phyloP scores from a whole-genome alignment of 1,284 basidiomycete species.

The Ceratorhiza oryzae-sativae region DNA sequence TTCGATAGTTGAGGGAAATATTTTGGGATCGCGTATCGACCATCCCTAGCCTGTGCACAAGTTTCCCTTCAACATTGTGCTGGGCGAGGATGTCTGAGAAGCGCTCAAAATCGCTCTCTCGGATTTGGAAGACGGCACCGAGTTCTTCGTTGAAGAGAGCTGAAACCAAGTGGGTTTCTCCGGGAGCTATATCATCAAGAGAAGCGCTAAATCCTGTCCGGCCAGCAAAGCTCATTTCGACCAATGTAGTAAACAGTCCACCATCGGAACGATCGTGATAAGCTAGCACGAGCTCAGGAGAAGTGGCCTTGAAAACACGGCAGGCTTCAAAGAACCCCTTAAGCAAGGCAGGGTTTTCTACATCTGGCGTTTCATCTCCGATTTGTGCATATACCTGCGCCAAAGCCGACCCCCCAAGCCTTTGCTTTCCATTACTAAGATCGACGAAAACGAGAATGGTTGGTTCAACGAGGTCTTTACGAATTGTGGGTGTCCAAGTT shows the following conservation, averaged over 20 bases:
- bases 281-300: constrained; percentile 78
- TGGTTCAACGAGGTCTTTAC: constrained; percentile 63
- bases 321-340: constrained; percentile 85
- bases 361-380: constrained; percentile 87
- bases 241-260: constrained; percentile 88
- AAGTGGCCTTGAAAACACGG: constrained; percentile 67
- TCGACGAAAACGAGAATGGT: constrained; percentile 91
- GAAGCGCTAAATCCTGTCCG: constrained; percentile 77
- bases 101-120: constrained; percentile 63
- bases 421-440: constrained; percentile 80
- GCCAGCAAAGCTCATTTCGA: constrained; percentile 98
- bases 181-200: constrained; percentile 62
- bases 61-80: constrained; percentile 74
- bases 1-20: constrained; percentile 62
- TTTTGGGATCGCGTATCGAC: constrained; percentile 63
- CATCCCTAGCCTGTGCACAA: constrained; percentile 78
- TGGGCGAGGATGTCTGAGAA: constrained; percentile 70
- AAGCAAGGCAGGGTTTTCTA: constrained; percentile 77
- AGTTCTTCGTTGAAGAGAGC: constrained; percentile 96
- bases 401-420: constrained; percentile 93
- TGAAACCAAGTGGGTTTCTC: constrained; percentile 63
- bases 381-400: constrained; percentile 96
- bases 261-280: constrained; percentile 99
- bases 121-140: constrained; percentile 90
- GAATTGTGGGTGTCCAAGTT: constrained; percentile 95